Percentiles rank a stretch among this genome's conserved stretches.
Conservation (phyloP, 2,329 filamentous ascomycete species). For the Botrytis squamosa region DNA sequence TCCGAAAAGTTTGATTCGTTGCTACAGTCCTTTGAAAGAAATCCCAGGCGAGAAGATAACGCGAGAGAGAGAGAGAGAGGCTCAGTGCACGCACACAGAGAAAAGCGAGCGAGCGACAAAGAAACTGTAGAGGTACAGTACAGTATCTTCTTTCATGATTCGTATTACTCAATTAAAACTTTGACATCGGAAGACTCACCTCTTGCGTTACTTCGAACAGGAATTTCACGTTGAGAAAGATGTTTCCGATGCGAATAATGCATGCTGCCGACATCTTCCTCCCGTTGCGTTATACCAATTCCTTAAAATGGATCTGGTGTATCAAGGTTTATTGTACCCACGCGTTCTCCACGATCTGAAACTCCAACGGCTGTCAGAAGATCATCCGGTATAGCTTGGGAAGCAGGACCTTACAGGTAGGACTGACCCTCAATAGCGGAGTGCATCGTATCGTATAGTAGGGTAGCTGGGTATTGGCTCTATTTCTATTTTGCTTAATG, state of each 20-base stretch:
- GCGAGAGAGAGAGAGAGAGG: not conserved
- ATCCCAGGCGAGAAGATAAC: not conserved
- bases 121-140: conserved; percentile 10
- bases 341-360: conserved; percentile 37
- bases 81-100: not conserved
- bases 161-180: conserved; percentile 12
- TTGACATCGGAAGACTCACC: conserved; percentile 17
- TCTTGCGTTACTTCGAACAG: conserved; percentile 18
- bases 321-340: conserved; percentile 28
- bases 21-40: not conserved
- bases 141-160: conserved; percentile 9
- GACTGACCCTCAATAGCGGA: conserved; percentile 14
- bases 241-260: conserved; percentile 26
- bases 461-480: not conserved
- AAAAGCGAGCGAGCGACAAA: conserved; percentile 1
- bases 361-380: conserved; percentile 34
- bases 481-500: not conserved
- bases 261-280: conserved; percentile 29
- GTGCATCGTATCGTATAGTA: conserved; percentile 12
- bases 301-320: conserved; percentile 25
- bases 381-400: conserved; percentile 21
- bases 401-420: conserved; percentile 14
- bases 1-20: conserved; percentile 4
- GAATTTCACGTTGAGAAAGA: conserved; percentile 22
- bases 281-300: conserved; percentile 29